phyloP scores from a whole-genome alignment of 331 rosid species.

The Acacia pycnantha region DNA sequence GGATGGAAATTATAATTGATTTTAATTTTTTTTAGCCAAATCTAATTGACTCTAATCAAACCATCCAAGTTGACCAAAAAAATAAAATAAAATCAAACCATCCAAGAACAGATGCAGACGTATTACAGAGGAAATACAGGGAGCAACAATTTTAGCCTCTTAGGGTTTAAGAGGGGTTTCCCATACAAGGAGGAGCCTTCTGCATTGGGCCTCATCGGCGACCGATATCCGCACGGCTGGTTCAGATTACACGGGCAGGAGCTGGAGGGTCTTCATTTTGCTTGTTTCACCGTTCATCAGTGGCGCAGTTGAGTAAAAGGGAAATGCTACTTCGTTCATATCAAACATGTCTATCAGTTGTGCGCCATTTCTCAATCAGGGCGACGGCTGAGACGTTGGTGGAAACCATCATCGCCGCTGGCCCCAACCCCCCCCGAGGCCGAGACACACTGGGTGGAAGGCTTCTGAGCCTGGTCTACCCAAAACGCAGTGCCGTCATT shows the following conservation, averaged over 20 bases:
- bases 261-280: not conserved
- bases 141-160: not conserved
- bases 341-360: conserved; percentile 21
- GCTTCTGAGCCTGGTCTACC: conserved; percentile 61
- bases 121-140: not conserved
- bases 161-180: not conserved
- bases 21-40: too few species aligned
- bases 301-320: not conserved
- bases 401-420: conserved; percentile 1
- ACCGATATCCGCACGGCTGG: not conserved
- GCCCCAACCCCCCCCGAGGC: conserved; percentile 30
- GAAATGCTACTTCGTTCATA: conserved; percentile 34
- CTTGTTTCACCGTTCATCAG: not conserved
- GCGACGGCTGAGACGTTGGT: conserved; percentile 9
- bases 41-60: too few species aligned
- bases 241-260: not conserved
- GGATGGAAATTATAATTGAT: too few species aligned
- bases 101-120: not conserved
- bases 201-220: not conserved
- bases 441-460: conserved; percentile 70
- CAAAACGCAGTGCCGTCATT: conserved; percentile 76
- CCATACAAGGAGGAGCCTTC: not conserved
- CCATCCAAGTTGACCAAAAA: not conserved
- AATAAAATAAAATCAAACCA: too few species aligned
- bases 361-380: conserved; percentile 33